Conservation (phyloP, 2,329 filamentous ascomycete species). For the Stagonosporopsis chrysanthemi region DNA sequence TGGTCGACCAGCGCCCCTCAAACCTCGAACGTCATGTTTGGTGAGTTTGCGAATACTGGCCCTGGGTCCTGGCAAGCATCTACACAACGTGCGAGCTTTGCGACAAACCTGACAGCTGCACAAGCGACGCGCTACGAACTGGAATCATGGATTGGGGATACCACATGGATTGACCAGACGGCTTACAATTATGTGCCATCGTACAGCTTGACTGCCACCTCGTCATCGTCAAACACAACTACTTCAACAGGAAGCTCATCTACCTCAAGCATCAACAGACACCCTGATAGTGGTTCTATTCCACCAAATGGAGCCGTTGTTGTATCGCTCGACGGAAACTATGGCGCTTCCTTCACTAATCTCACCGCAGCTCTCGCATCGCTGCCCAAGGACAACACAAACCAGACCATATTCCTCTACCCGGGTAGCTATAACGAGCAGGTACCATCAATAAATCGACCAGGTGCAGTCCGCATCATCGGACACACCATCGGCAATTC, state of each 20-base stretch:
- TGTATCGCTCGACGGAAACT: constrained; percentile 48
- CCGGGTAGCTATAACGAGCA: constrained; percentile 66
- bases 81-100: constrained; percentile 44
- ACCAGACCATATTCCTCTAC: constrained; percentile 67
- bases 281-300: constrained; percentile 53
- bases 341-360: constrained; percentile 44
- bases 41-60: constrained; percentile 45
- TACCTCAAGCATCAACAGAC: constrained; percentile 43
- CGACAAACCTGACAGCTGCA: constrained; percentile 46
- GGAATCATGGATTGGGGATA: constrained; percentile 51
- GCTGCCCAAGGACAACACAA: constrained; percentile 46
- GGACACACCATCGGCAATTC: constrained; percentile 62
- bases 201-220: constrained; percentile 28
- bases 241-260: constrained; percentile 16
- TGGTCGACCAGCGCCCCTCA: constrained; percentile 46
- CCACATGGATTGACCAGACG: constrained; percentile 53
- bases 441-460: constrained; percentile 58
- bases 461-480: constrained; percentile 61
- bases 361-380: constrained; percentile 48
- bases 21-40: constrained; percentile 48
- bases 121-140: constrained; percentile 50
- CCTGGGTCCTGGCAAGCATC: constrained; percentile 43
- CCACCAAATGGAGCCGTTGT: constrained; percentile 54
- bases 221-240: constrained; percentile 30
- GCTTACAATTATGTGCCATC: constrained; percentile 50